Evolutionary conservation across 2,329 filamentous ascomycete genomes (phyloP).

Genomic region (Epichloe hybrida): DNA sequence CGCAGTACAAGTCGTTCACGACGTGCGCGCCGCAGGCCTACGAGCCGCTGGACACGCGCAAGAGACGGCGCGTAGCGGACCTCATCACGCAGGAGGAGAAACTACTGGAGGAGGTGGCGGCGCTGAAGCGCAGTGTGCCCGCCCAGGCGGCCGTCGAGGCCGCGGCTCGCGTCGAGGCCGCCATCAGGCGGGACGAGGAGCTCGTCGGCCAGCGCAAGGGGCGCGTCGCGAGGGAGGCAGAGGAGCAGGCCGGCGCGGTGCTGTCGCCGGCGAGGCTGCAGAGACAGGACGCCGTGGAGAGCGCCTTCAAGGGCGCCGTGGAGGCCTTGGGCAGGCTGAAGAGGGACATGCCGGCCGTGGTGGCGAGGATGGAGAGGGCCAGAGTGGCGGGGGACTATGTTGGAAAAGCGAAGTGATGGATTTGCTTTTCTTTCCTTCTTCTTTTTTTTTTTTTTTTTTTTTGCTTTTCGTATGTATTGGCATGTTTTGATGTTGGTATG

Average conservation of each 20-base stretch:
- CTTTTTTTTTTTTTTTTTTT: not conserved
- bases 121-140: conserved; percentile 42
- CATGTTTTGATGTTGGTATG: not conserved
- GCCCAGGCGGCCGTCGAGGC: conserved; percentile 28
- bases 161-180: conserved; percentile 25
- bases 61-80: conserved; percentile 44
- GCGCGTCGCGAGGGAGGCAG: conserved; percentile 10
- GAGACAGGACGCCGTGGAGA: conserved; percentile 31
- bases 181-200: conserved; percentile 34
- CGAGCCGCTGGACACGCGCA: conserved; percentile 47
- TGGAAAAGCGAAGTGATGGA: conserved; percentile 17
- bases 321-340: conserved; percentile 39
- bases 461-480: not conserved
- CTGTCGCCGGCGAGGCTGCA: conserved; percentile 25
- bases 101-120: conserved; percentile 48
- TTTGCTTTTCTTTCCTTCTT: not conserved
- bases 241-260: conserved; percentile 11
- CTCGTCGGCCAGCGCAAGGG: conserved; percentile 20
- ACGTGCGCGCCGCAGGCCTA: conserved; percentile 24
- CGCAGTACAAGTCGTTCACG: conserved; percentile 22
- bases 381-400: conserved; percentile 46
- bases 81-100: conserved; percentile 50
- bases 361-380: conserved; percentile 53
- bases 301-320: conserved; percentile 32
- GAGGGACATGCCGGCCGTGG: conserved; percentile 45